phyloP scores from a whole-genome alignment of 805 yeast species.

The Zygotorulaspora florentina region DNA sequence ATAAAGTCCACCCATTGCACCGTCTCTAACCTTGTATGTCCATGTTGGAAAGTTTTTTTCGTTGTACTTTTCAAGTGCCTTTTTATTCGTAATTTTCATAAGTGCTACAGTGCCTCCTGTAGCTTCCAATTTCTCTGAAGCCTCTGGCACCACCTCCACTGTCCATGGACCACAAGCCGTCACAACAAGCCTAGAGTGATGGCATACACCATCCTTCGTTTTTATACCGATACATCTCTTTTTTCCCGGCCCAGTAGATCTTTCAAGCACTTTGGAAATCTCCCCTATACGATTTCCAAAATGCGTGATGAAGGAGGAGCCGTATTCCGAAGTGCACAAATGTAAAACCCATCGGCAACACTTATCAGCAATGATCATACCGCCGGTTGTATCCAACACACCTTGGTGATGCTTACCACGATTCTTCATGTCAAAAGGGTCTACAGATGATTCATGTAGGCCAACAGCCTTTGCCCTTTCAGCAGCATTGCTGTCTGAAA shows the following conservation, averaged over 20 bases:
- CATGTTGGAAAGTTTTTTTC: conserved; percentile 27
- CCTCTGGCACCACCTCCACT: conserved; percentile 31
- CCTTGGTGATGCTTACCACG: conserved; percentile 20
- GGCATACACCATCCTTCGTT: conserved; percentile 29
- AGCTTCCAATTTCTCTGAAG: conserved; percentile 28
- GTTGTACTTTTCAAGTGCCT: conserved; percentile 19
- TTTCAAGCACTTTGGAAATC: conserved; percentile 13
- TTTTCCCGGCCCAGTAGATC: conserved; percentile 9
- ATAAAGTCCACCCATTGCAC: conserved; percentile 32
- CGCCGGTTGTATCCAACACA: conserved; percentile 31
- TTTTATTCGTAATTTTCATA: conserved; percentile 21
- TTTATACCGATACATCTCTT: conserved; percentile 25
- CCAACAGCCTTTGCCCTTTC: conserved; percentile 22
- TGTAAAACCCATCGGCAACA: conserved; percentile 32
- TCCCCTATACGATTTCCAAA: conserved; percentile 20
- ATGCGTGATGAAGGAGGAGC: conserved; percentile 21
- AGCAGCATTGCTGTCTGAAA: conserved; percentile 21
- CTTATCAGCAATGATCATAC: conserved; percentile 34
- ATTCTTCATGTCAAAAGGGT: conserved; percentile 18
- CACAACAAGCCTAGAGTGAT: conserved; percentile 27
- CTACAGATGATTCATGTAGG: conserved; percentile 15
- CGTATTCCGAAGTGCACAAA: conserved; percentile 15
- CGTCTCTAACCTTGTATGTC: conserved; percentile 32
- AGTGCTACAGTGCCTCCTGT: conserved; percentile 33
- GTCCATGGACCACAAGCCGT: conserved; percentile 36